Evolutionary conservation across 2,329 filamentous ascomycete species (phyloP), one percentile per base, ranked within the genome.

Genomic region (Pseudogymnoascus sp.): DNA sequence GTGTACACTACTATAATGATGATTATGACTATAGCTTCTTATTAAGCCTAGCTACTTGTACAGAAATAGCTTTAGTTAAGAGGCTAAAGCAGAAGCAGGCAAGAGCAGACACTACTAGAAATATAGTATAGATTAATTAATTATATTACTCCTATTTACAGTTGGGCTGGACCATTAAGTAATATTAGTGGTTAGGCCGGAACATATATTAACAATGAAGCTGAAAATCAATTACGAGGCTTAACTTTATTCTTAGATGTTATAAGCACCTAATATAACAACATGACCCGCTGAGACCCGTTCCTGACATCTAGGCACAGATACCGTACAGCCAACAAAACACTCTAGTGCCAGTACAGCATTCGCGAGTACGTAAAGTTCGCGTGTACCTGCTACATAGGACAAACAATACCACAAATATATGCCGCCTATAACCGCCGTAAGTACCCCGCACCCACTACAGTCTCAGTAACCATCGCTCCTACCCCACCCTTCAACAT

Each of bases 351-450:
- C n/a, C 12, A n/a, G 14, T 28, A 28, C 23, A 28, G 23, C 23
- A 53, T 3, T 14, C 3, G 8, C 10, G 23, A 53, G 23, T 31
- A 56, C 50, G 50, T 18, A 56, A 56, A 25, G 42, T 33, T 56
- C 50, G 50, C 10, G n/a, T 56, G 50, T 18, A 56, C 50, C 5
- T 56, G 25, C 50, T 11, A 56, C 10, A 56, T 7, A 33, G 25
- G 50, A 56, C 50, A 12, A 31, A 33, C 16, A 53, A 8, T 6
- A 28, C 28, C 6, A 28, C 7, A 35, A n/a, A n/a, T 25, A 23
- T 56, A 56, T 56, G 50, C 50, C 50, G 50, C 28, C 50, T 56
- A 12, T 56, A 56, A 56, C 50, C 50, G 31, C 50, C 50, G 25
- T 12, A 33, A 33, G n/a, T 56, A 56, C 50, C 50, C 50, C 50